A percentile compares a stretch with the other conserved stretches of the same genome.
These are phyloP conservation scores for Crithidia thermophila DNA, from an alignment of 208 protist genomes.

Conservation along the genomic window DNA sequence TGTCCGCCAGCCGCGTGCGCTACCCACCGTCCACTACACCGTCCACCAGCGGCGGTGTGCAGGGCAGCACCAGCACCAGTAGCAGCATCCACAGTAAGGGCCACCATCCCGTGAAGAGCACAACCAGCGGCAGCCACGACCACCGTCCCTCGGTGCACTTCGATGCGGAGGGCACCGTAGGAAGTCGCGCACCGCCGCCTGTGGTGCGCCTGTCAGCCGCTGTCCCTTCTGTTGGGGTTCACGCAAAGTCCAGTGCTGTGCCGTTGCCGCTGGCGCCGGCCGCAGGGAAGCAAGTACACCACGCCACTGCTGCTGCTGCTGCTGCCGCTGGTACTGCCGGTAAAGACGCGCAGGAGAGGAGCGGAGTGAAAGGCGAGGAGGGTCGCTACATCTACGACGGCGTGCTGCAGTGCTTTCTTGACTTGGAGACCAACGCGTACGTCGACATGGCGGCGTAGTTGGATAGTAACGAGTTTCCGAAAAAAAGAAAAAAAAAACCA, in stretches of 20 bases:
- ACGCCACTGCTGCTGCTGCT: not conserved
- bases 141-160: too few relatives aligned
- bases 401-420: conserved; percentile 72
- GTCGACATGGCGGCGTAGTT: conserved; percentile 11
- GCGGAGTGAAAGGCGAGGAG: not conserved
- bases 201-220: conserved; percentile 3
- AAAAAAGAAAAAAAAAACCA: conserved; percentile 13
- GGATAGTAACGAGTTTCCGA: not conserved
- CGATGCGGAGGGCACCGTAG: not conserved
- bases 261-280: not conserved
- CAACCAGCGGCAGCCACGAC: too few relatives aligned
- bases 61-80: too few relatives aligned
- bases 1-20: conserved; percentile 5
- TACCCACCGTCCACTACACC: conserved; percentile 24
- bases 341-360: too few relatives aligned
- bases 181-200: not conserved
- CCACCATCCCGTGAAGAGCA: too few relatives aligned
- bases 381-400: conserved; percentile 71
- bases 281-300: too few relatives aligned
- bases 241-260: too few relatives aligned
- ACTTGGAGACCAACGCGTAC: conserved; percentile 59
- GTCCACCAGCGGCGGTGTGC: conserved; percentile 10
- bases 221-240: too few relatives aligned
- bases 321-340: not conserved
- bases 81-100: too few relatives aligned